These are phyloP conservation scores for Rhizopogon vinicolor DNA, from an alignment of 768 basidiomycete genomes.

Conservation along the genomic window DNA sequence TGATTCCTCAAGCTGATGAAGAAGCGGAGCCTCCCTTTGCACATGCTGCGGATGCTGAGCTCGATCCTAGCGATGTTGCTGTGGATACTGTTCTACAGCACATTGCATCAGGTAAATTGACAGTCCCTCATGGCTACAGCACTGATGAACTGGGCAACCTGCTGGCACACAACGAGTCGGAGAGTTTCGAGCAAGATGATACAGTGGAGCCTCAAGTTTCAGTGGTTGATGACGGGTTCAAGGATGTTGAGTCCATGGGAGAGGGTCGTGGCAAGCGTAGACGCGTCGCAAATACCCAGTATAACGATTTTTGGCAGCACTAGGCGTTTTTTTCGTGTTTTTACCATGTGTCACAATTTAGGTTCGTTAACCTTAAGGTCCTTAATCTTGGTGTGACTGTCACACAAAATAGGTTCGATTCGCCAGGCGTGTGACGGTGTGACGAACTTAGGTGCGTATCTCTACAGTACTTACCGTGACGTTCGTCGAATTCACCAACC, in stretches of 20 bases:
- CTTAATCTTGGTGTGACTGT: background rate
- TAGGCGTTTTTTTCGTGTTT: background rate
- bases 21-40: too few species aligned
- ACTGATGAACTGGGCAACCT: too few species aligned
- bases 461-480: background rate
- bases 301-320: background rate
- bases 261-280: background rate
- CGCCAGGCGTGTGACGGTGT: background rate
- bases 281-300: background rate
- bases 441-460: background rate
- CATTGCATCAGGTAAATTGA: too few species aligned
- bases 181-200: background rate
- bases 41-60: too few species aligned
- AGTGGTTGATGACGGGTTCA: background rate
- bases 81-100: too few species aligned
- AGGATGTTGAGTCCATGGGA: background rate
- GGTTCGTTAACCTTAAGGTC: background rate
- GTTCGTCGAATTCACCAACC: too few species aligned
- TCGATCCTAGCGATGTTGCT: too few species aligned
- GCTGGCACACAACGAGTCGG: background rate
- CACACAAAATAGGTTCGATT: background rate
- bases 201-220: too few species aligned
- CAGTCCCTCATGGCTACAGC: too few species aligned
- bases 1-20: too few species aligned
- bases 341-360: background rate